Evolutionary conservation across 768 basidiomycete genomes (phyloP).

Genomic region (Boletus sp.): DNA sequence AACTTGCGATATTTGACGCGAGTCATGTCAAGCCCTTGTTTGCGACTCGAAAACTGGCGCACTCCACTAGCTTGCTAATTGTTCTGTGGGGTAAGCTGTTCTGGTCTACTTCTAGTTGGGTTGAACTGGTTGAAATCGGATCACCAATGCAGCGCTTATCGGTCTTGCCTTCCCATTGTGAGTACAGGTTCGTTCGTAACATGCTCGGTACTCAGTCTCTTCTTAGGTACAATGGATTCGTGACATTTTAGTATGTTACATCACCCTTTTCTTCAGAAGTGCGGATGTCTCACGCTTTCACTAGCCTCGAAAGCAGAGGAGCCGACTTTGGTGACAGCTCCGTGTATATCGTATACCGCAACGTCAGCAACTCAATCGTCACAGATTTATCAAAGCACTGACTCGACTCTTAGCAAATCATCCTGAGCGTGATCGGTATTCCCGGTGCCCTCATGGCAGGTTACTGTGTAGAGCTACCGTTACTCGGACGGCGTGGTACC

Average conservation of each 20-base stretch:
- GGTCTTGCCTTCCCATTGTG: slow-evolving; percentile 73
- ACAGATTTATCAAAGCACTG: neutral
- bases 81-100: slow-evolving; percentile 44
- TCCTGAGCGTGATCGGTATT: slow-evolving; percentile 53
- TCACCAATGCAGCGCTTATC: slow-evolving; percentile 51
- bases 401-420: slow-evolving; percentile 42
- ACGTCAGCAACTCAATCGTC: slow-evolving; percentile 36
- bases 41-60: slow-evolving; percentile 46
- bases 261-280: neutral
- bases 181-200: slow-evolving; percentile 12
- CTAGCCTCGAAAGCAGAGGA: slow-evolving; percentile 61
- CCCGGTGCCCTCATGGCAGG: slow-evolving; percentile 58
- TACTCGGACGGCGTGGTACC: slow-evolving; percentile 52
- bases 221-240: slow-evolving; percentile 47
- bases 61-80: slow-evolving; percentile 49
- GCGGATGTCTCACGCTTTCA: neutral
- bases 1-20: slow-evolving; percentile 36
- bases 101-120: neutral
- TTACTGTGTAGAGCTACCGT: slow-evolving; percentile 47
- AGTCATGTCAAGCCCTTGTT: slow-evolving; percentile 49
- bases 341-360: slow-evolving; percentile 69
- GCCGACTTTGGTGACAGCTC: slow-evolving; percentile 68
- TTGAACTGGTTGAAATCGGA: neutral
- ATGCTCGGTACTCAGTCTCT: neutral
- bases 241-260: slow-evolving; percentile 46